Percentiles rank a stretch among this genome's conserved stretches.
These are phyloP conservation scores for Cercospora sesami DNA, from an alignment of 2,329 filamentous ascomycete species.

Conservation along the genomic window DNA sequence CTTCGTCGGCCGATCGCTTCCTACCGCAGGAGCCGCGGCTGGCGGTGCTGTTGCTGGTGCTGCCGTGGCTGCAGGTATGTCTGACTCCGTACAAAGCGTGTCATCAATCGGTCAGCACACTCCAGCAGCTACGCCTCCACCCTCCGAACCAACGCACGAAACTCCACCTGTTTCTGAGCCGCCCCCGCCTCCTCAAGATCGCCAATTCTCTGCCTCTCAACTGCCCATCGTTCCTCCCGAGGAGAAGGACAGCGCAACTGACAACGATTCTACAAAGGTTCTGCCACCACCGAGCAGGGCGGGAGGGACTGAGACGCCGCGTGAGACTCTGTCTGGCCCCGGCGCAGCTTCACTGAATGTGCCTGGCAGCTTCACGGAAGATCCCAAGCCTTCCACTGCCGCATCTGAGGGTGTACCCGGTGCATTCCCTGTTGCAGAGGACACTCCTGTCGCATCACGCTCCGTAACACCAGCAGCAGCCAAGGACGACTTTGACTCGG, in stretches of 20 bases:
- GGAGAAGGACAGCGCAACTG: slow-evolving; percentile 38
- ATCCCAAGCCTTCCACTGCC: slow-evolving; percentile 23
- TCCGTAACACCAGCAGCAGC: slow-evolving; percentile 44
- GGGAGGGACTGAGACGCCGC: slow-evolving; percentile 32
- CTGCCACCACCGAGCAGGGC: slow-evolving; percentile 38
- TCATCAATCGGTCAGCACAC: slow-evolving; percentile 46
- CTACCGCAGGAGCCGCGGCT: slow-evolving; percentile 18
- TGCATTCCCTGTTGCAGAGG: slow-evolving; percentile 51
- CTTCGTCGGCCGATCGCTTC: slow-evolving; percentile 31
- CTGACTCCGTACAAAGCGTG: slow-evolving; percentile 33
- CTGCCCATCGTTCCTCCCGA: slow-evolving; percentile 67
- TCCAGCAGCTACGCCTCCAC: slow-evolving; percentile 64
- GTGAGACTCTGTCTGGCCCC: slow-evolving; percentile 19
- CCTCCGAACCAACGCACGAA: slow-evolving; percentile 51
- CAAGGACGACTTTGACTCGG: slow-evolving; percentile 74
- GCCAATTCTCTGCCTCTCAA: slow-evolving; percentile 75
- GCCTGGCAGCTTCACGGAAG: slow-evolving; percentile 22
- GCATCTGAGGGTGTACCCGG: slow-evolving; percentile 46
- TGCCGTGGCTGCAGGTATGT: slow-evolving; percentile 26
- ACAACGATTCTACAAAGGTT: slow-evolving; percentile 58
- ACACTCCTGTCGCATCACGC: slow-evolving; percentile 48
- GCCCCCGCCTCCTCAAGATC: slow-evolving; percentile 69
- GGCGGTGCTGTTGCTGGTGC: slow-evolving; percentile 15
- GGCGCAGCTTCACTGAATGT: slow-evolving; percentile 10
- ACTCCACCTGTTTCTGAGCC: slow-evolving; percentile 59